phyloP scores from a whole-genome alignment of 2,329 filamentous ascomycete species.

The Colletotrichum simmondsii region DNA sequence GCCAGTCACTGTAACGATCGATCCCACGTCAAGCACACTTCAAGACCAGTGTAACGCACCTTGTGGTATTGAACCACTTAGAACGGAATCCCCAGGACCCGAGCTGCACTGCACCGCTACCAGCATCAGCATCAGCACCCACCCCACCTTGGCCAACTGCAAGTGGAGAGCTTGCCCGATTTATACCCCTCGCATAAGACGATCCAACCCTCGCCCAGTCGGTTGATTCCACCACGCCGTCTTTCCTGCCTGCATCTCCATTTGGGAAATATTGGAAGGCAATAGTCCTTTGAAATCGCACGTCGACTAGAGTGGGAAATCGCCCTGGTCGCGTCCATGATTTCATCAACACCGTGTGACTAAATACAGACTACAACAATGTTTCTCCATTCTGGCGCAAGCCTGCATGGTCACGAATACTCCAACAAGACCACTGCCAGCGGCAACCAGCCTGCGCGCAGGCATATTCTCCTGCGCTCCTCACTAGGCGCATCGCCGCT shows the following conservation, averaged over 20 bases:
- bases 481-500: conserved; percentile 44
- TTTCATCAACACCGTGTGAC: neutral
- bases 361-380: conserved; percentile 47
- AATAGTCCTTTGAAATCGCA: neutral
- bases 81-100: neutral
- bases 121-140: neutral
- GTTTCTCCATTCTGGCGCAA: conserved; percentile 70
- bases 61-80: conserved; percentile 7
- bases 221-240: neutral
- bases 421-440: conserved; percentile 50
- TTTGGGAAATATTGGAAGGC: neutral
- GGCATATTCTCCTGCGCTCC: conserved; percentile 54
- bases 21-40: conserved; percentile 8
- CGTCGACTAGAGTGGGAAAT: neutral
- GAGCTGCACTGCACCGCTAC: conserved; percentile 6
- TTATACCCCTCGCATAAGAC: neutral
- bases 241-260: neutral
- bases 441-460: conserved; percentile 43
- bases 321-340: conserved; percentile 7
- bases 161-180: conserved; percentile 21
- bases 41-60: neutral
- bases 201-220: neutral
- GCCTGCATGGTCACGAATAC: conserved; percentile 70
- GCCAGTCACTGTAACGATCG: conserved; percentile 13
- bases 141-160: conserved; percentile 13